phyloP scores from a whole-genome alignment of 2,329 filamentous ascomycete species.

The Xenoacremonium recifei region DNA sequence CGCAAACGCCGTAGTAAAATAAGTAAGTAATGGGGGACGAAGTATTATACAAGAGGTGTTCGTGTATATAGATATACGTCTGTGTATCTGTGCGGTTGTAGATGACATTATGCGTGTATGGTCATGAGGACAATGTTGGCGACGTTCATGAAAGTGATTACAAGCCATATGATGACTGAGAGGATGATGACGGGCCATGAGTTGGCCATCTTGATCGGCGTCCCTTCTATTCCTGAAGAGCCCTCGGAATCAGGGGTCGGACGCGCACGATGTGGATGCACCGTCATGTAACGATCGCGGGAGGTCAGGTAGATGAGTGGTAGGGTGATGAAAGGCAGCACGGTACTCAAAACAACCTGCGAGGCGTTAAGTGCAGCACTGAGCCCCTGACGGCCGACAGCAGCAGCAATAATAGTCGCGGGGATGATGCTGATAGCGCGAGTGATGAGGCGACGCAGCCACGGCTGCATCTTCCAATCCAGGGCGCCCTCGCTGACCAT shows the following conservation, averaged over 20 bases:
- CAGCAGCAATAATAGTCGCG: slow-evolving; percentile 78
- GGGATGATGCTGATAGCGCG: slow-evolving; percentile 79
- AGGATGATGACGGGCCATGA: slow-evolving; percentile 68
- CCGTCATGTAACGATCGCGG: slow-evolving; percentile 76
- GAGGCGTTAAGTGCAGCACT: slow-evolving; percentile 70
- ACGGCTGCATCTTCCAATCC: slow-evolving; percentile 71
- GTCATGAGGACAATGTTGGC: slow-evolving; percentile 69
- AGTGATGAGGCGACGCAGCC: slow-evolving; percentile 76
- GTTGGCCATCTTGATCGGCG: slow-evolving; percentile 65
- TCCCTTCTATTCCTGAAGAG: slow-evolving; percentile 13
- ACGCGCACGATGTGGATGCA: slow-evolving; percentile 45
- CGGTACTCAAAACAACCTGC: slow-evolving; percentile 76
- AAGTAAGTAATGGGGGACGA: too few species aligned
- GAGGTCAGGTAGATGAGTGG: slow-evolving; percentile 86
- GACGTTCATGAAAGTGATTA: slow-evolving; percentile 61
- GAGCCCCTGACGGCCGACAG: slow-evolving; percentile 69
- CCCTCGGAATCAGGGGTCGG: slow-evolving; percentile 4
- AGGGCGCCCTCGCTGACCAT: slow-evolving; percentile 86
- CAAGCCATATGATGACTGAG: slow-evolving; percentile 39
- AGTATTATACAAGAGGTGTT: too few species aligned
- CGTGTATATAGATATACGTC: too few species aligned
- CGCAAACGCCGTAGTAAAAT: too few species aligned
- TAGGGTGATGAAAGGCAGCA: slow-evolving; percentile 78
- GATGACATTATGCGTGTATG: too few species aligned
- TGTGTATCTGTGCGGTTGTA: too few species aligned